These are phyloP conservation scores for Cantharellus anzutake DNA, from an alignment of 768 basidiomycete genomes.

Conservation along the genomic window DNA sequence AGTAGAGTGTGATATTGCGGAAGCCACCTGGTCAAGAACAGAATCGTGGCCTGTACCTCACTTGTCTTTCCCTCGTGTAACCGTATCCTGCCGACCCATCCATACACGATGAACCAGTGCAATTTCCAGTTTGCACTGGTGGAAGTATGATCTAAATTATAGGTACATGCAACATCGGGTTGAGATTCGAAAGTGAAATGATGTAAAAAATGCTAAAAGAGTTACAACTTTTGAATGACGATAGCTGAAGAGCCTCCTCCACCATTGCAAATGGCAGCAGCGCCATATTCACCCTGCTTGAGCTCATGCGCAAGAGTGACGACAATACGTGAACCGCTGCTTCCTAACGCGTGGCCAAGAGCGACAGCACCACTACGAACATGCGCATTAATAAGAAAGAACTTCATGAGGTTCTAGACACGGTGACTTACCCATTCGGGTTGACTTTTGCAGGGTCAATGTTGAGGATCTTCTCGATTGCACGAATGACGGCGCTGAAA, in stretches of 20 bases:
- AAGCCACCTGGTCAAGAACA: no score
- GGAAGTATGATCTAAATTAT: no score
- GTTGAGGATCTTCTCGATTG: slow-evolving; percentile 72
- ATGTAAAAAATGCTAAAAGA: no score
- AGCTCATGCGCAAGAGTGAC: slow-evolving; percentile 86
- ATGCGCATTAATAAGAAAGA: slow-evolving; percentile 7
- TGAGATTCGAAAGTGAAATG: no score
- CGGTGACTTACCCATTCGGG: slow-evolving; percentile 48
- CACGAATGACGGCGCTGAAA: slow-evolving; percentile 83
- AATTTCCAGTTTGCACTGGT: no score
- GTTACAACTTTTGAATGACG: slow-evolving; percentile 55
- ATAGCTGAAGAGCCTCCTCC: slow-evolving; percentile 87
- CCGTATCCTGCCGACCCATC: no score
- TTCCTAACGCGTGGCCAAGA: slow-evolving; percentile 90
- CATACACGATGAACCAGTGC: no score
- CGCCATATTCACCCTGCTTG: slow-evolving; percentile 82
- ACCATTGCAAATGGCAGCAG: slow-evolving; percentile 93
- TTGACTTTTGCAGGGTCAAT: slow-evolving; percentile 84
- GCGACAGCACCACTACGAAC: slow-evolving; percentile 75
- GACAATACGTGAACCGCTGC: slow-evolving; percentile 85
- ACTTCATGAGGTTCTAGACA: background rate
- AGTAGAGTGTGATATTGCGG: no score
- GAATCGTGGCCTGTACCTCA: no score
- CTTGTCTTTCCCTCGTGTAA: no score
- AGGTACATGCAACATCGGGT: no score